Conservation (phyloP, 148 eudicot species). For the Vaccinium macrocarpon region DNA sequence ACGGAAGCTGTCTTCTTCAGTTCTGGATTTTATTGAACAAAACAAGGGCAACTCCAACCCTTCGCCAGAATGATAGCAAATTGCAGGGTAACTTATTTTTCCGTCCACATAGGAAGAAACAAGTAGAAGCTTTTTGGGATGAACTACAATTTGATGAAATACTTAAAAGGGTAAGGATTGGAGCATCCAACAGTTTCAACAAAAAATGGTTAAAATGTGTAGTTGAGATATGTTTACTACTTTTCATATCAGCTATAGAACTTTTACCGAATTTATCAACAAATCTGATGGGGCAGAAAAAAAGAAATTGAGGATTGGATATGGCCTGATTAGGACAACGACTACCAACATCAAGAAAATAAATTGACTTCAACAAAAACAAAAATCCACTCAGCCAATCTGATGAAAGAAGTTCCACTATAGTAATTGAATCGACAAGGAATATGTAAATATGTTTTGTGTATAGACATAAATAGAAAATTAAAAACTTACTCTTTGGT, state of each 20-base stretch:
- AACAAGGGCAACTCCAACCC: not conserved
- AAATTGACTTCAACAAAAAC: not conserved
- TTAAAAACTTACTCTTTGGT: slow-evolving; percentile 69
- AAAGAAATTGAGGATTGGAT: not conserved
- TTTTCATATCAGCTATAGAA: not conserved
- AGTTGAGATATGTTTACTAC: not conserved
- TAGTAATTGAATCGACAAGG: not conserved
- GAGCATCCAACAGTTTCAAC: not conserved
- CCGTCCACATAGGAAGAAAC: not conserved
- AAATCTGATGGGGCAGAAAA: not conserved
- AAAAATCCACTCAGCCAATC: not conserved
- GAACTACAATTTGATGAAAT: not conserved
- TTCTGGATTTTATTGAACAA: not conserved
- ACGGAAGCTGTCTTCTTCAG: not conserved
- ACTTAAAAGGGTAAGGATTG: not conserved
- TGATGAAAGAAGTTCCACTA: not conserved
- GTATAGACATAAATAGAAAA: not conserved
- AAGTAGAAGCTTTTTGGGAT: not conserved
- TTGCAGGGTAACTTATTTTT: not conserved
- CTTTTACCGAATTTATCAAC: not conserved
- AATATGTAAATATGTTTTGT: not conserved
- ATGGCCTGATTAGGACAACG: not conserved
- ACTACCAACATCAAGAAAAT: not conserved
- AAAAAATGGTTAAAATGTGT: not conserved
- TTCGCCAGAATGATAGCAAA: not conserved